phyloP scores from a whole-genome alignment of 2,329 filamentous ascomycete genomes.

The Arthroderma sp. region DNA sequence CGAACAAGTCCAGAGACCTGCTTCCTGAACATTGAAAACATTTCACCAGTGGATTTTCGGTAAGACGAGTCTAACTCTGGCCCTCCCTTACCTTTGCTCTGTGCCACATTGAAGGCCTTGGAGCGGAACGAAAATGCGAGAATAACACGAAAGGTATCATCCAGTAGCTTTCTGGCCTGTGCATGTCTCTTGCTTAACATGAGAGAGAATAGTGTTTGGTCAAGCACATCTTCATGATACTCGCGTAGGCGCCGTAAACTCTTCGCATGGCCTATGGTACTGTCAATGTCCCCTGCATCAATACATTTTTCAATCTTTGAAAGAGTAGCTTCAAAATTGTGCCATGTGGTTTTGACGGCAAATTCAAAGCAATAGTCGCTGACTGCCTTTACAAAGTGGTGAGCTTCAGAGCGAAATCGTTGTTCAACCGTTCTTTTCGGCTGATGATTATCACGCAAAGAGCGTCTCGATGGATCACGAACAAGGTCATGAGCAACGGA shows the following conservation, averaged over 20 bases:
- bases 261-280: conserved; percentile 37
- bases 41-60: conserved; percentile 22
- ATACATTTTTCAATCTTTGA: conserved; percentile 49
- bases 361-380: conserved; percentile 68
- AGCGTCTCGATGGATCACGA: conserved; percentile 31
- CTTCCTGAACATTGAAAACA: conserved; percentile 56
- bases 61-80: background rate
- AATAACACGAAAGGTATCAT: conserved; percentile 63
- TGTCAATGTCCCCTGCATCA: conserved; percentile 31
- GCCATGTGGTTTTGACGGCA: conserved; percentile 63
- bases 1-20: conserved; percentile 61
- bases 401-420: conserved; percentile 61
- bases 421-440: conserved; percentile 26
- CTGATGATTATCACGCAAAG: conserved; percentile 18
- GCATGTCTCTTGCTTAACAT: conserved; percentile 63
- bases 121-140: conserved; percentile 49
- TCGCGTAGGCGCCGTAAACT: conserved; percentile 56
- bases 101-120: conserved; percentile 10
- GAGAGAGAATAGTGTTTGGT: conserved; percentile 60
- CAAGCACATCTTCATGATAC: conserved; percentile 59
- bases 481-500: conserved; percentile 58
- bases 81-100: background rate
- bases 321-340: conserved; percentile 53
- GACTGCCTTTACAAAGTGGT: conserved; percentile 63
- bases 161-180: conserved; percentile 57